Evolutionary conservation across 106 monocot genomes (phyloP), one percentile per base, ranked within the genome.

Genomic region (Cymbidium sinense): DNA sequence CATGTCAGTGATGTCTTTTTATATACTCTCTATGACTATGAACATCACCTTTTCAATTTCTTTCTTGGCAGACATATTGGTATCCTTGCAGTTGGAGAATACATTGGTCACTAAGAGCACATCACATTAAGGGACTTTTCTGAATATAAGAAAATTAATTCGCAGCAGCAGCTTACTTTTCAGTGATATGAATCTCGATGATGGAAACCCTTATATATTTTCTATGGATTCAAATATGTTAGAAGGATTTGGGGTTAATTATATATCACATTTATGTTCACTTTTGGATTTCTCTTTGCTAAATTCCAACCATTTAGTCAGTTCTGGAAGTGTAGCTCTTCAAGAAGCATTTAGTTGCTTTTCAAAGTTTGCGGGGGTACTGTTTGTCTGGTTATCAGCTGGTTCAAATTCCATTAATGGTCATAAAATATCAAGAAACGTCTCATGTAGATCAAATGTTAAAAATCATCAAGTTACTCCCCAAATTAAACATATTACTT

Each of bases 321-420:
- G 28, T 50, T 85, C 91, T 78, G 86, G 89, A 79, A 94, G 62
- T 44, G 21, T 83, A 82, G 85, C 88, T 50, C 43, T 94, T 79
- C 89, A 87, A 79, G 88, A 89, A 75, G 81, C 84, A 28, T 88
- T 88, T 70, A 78, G 77, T 78, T 80, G 64, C 52, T 74, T 94
- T 70, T 90, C 92, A 35, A 98, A 88, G 83, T 83, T 86, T 81
- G 82, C 91, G 43, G 90, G 90, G 77, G 81, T 90, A 27, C 39
- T 98, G 19, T 87, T 90, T 80, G 23, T 92, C 29, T 88, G 90
- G 94, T 82, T 89, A 43, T 89, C 89, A 43, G 79, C 87, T 77
- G 64, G 80, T 41, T 82, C 91, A 81, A 83, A 75, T 77, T 76
- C 79, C 61, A 85, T 77, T 83, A 64, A 70, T 69, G 44, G 81